phyloP scores from a whole-genome alignment of 169 alveolate species.

The Toxoplasma gondii region DNA sequence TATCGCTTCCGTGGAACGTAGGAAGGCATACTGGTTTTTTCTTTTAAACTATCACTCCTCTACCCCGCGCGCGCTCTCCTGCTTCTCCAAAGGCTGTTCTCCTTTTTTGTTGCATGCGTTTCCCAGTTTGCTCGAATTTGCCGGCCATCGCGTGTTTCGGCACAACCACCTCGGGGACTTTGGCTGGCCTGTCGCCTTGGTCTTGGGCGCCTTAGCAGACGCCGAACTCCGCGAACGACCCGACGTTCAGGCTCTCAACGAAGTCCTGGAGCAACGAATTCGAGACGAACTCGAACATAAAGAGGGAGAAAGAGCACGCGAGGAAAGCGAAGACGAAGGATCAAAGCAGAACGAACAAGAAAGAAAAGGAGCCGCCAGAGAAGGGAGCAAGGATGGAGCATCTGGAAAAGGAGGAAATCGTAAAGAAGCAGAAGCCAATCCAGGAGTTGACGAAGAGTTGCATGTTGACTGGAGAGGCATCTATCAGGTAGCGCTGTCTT shows the following conservation, averaged over 20 bases:
- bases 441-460: not conserved
- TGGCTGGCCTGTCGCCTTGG: slow-evolving; percentile 22
- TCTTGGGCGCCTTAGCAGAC: slow-evolving; percentile 3
- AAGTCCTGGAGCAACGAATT: not conserved
- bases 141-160: not conserved
- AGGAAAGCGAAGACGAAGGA: not conserved
- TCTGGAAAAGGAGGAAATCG: not conserved
- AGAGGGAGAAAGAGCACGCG: not conserved
- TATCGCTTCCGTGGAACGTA: no score
- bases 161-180: slow-evolving; percentile 32
- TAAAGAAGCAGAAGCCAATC: not conserved
- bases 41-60: no score
- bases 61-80: no score
- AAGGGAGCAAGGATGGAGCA: not conserved
- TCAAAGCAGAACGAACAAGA: not conserved
- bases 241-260: not conserved
- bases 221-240: not conserved
- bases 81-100: no score
- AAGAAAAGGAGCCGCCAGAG: not conserved
- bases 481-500: not conserved
- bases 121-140: not conserved
- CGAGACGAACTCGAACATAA: not conserved
- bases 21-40: no score
- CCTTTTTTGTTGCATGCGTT: slow-evolving; percentile 13
- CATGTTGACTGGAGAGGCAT: not conserved